These are phyloP conservation scores for Chalaropsis ovoidea DNA, from an alignment of 2,329 filamentous ascomycete genomes.

Conservation along the genomic window DNA sequence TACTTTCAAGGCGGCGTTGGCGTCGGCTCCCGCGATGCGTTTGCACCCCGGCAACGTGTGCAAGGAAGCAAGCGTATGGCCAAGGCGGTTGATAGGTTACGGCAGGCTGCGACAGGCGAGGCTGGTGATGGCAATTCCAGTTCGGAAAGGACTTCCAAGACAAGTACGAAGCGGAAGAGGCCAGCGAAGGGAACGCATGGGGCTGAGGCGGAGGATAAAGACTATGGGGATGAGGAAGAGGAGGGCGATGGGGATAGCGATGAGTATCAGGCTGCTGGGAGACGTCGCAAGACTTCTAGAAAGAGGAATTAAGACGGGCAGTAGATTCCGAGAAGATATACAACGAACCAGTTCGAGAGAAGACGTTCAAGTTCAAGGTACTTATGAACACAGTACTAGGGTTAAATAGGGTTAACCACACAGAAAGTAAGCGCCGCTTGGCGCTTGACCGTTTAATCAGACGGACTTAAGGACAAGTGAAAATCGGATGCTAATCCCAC, in stretches of 20 bases:
- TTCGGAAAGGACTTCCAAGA: neutral
- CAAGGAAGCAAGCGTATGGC: constrained; percentile 62
- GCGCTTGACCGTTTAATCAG: too few species aligned
- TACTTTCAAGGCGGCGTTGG: constrained; percentile 73
- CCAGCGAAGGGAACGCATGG: neutral
- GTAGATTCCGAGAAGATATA: neutral
- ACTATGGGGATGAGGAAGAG: constrained; percentile 1
- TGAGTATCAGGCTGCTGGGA: neutral
- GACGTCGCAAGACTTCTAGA: neutral
- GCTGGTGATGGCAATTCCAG: neutral
- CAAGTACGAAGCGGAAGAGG: constrained; percentile 14
- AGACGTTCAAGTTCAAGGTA: too few species aligned
- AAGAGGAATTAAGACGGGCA: neutral
- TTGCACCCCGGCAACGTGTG: constrained; percentile 56
- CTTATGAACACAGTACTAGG: too few species aligned
- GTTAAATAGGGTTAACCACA: too few species aligned
- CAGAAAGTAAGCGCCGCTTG: too few species aligned
- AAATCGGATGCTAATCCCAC: too few species aligned
- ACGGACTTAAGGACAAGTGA: too few species aligned
- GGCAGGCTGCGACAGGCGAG: constrained; percentile 29
- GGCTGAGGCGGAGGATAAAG: neutral
- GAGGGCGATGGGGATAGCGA: neutral
- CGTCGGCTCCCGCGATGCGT: constrained; percentile 54
- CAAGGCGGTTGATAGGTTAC: constrained; percentile 59
- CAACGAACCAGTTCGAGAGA: neutral